phyloP scores from a whole-genome alignment of 2,329 filamentous ascomycete genomes.

The Xylariaceae sp. region DNA sequence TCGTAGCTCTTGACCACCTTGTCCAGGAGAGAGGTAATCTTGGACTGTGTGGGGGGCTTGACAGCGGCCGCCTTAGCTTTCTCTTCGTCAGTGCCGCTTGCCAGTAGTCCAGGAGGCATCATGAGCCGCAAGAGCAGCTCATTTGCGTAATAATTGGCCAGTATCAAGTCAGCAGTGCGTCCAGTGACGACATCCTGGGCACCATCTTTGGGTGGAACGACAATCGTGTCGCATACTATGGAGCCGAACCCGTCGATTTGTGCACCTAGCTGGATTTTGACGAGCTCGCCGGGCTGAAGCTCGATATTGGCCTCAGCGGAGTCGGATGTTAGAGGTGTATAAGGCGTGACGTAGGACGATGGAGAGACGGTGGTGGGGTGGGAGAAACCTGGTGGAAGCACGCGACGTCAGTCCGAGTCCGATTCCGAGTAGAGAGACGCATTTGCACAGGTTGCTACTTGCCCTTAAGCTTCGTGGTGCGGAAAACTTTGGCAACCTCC shows the following conservation, averaged over 20 bases:
- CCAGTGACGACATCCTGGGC: conserved; percentile 71
- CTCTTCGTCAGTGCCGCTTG: conserved; percentile 87
- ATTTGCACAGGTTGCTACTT: conserved; percentile 39
- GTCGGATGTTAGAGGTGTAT: conserved; percentile 90
- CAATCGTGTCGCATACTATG: conserved; percentile 91
- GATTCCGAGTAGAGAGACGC: background rate
- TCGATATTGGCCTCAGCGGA: conserved; percentile 79
- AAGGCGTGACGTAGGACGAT: conserved; percentile 92
- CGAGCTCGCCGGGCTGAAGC: conserved; percentile 83
- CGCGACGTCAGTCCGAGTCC: conserved; percentile 31
- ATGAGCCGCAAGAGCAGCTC: conserved; percentile 91
- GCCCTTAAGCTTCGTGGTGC: conserved; percentile 99
- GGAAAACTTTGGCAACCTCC: conserved; percentile 94
- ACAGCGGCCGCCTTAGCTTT: conserved; percentile 86
- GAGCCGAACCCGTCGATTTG: conserved; percentile 98
- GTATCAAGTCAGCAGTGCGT: conserved; percentile 82
- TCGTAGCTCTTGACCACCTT: conserved; percentile 92
- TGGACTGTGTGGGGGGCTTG: conserved; percentile 83
- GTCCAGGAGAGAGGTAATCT: conserved; percentile 87
- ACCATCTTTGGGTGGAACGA: conserved; percentile 70
- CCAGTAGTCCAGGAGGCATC: conserved; percentile 86
- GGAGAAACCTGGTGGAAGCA: conserved; percentile 69
- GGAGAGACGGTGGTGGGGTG: conserved; percentile 97
- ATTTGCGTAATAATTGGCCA: conserved; percentile 94
- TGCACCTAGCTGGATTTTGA: conserved; percentile 99